Evolutionary conservation across 441 rosid species (phyloP), one percentile per base, ranked within the genome.

Genomic region (Populus hybrid): DNA sequence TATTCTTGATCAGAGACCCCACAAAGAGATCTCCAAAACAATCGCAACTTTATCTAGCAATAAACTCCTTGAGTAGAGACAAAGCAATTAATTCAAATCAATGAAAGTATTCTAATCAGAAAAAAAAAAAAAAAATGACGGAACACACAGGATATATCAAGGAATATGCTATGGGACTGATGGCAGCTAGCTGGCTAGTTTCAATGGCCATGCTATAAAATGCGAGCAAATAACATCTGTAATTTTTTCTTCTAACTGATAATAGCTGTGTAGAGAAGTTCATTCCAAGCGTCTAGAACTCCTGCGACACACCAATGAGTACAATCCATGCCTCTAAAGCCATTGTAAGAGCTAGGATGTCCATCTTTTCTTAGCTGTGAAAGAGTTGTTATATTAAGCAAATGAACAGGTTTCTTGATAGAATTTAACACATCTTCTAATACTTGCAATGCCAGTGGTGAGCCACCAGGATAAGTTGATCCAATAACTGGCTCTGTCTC

Each of bases 271-370:
- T 87, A 93, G 81, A 95, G 92, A 86, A 95, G 88, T 75, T 84
- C 86, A 78, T 94, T 95, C 99, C 99, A 93, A 74, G 95, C 88
- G 77, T 95, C 99, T 1, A 98, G 97, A 80, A 95, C 90, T 4
- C 99, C 98, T 6, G 93, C 83, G 69, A 95, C 77, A 78, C 98
- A 95, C 99, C 99, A 95, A 21, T 95, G 99, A 80, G 95, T 95
- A 82, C 99, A 95, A 64, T 95, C 98, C 88, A 84, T 83, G 7
- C 80, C 83, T 2, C 80, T 81, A 73, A 91, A 81, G 24, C 68
- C 85, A 38, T 94, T 96, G 23, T 86, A 89, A 3, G 77, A 36
- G 9, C 95, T 86, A 21, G 99, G 97, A 81, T 94, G 99, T 5
- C 89, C 98, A 79, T 95, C 99, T 81, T 90, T 95, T 2, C 97